These are phyloP conservation scores for Linderniella brevidens DNA, from an alignment of 257 asterid genomes.

Conservation along the genomic window DNA sequence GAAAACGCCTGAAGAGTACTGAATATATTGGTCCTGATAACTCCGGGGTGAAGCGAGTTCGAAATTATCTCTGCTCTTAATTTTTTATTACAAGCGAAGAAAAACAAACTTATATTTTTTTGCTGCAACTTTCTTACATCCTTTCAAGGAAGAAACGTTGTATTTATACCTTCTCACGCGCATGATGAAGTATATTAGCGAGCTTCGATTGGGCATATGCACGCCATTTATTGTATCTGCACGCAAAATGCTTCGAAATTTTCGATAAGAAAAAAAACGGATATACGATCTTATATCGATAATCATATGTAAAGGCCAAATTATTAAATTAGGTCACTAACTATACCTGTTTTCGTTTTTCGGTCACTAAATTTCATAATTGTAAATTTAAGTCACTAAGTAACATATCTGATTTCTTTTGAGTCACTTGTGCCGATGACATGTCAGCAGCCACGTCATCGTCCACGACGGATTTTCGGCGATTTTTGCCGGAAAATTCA, in stretches of 20 bases:
- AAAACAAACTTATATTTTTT: too few species aligned
- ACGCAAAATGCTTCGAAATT: not conserved
- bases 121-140: not conserved
- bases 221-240: conserved; percentile 32
- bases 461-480: too few species aligned
- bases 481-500: too few species aligned
- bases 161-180: conserved; percentile 28
- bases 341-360: too few species aligned
- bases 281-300: not conserved
- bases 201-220: conserved; percentile 92
- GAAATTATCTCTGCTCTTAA: conserved; percentile 57
- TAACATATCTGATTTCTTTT: too few species aligned
- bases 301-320: too few species aligned
- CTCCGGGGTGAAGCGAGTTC: conserved; percentile 83
- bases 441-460: too few species aligned
- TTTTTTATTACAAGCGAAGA: conserved; percentile 29
- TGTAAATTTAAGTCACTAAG: too few species aligned
- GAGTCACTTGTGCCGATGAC: too few species aligned
- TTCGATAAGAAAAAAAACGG: not conserved
- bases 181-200: conserved; percentile 49
- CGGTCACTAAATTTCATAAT: too few species aligned
- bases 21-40: conserved; percentile 52
- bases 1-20: conserved; percentile 24
- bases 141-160: not conserved
- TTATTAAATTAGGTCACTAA: too few species aligned